Percentiles rank a stretch among this genome's conserved stretches.
Conservation (phyloP, 768 basidiomycete species). For the Suillus clintonianus region DNA sequence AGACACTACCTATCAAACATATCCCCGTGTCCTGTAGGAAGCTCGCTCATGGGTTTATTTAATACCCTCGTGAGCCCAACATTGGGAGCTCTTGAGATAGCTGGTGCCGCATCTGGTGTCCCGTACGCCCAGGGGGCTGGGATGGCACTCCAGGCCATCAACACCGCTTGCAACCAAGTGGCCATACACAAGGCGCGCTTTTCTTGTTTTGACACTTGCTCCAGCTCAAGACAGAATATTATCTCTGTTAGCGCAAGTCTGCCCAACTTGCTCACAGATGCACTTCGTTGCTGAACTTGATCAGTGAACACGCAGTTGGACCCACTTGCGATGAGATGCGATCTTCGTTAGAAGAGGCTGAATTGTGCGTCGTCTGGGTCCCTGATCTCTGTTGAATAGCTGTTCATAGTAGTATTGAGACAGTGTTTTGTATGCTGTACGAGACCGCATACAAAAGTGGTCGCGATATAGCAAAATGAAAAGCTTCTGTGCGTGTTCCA, state of each 20-base stretch:
- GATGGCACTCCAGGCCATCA: slow-evolving; percentile 45
- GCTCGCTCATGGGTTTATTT: neutral
- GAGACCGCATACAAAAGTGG: slow-evolving; percentile 40
- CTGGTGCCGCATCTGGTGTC: slow-evolving; percentile 44
- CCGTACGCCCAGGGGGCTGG: slow-evolving; percentile 49
- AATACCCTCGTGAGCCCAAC: slow-evolving; percentile 12
- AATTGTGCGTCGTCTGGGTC: slow-evolving; percentile 36
- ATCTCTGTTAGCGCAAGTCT: slow-evolving; percentile 36
- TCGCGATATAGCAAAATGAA: slow-evolving; percentile 39
- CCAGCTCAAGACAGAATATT: slow-evolving; percentile 6
- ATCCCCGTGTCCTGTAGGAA: neutral
- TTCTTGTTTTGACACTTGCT: neutral
- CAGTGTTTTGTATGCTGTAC: slow-evolving; percentile 46
- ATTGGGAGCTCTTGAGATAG: slow-evolving; percentile 40
- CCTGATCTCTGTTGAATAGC: neutral
- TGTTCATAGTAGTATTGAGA: neutral
- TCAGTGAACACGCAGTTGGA: slow-evolving; percentile 41
- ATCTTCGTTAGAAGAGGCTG: slow-evolving; percentile 43
- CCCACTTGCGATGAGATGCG: slow-evolving; percentile 43
- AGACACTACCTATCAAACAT: neutral
- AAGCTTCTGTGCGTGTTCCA: slow-evolving; percentile 38
- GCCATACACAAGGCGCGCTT: slow-evolving; percentile 48
- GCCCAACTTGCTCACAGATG: slow-evolving; percentile 46
- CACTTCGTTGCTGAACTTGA: slow-evolving; percentile 35
- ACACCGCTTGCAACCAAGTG: slow-evolving; percentile 46